Evolutionary conservation across 1,284 basidiomycete genomes (phyloP).

Genomic region (Irpex sp.): DNA sequence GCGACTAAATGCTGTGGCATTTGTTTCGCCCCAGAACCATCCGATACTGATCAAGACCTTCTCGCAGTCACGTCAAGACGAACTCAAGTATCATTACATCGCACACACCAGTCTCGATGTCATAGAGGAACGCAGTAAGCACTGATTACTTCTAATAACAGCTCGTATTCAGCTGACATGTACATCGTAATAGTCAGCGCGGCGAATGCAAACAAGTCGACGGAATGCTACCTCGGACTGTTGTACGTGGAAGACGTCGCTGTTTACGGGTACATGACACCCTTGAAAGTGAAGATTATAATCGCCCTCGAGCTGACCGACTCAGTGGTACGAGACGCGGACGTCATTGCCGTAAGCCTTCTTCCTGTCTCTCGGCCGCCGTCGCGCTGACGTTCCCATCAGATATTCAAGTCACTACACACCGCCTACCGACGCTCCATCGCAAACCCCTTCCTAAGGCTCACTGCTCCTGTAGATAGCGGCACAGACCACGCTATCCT

Average conservation of each 20-base stretch:
- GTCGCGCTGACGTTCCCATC: not conserved
- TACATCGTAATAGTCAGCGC: constrained; percentile 35
- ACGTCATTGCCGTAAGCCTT: constrained; percentile 57
- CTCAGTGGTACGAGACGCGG: constrained; percentile 67
- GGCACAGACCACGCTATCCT: constrained; percentile 48
- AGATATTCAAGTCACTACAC: constrained; percentile 80
- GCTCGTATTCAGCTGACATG: not conserved
- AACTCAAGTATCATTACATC: constrained; percentile 78
- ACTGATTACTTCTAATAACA: not conserved
- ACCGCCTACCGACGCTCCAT: constrained; percentile 74
- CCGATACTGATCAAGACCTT: constrained; percentile 74
- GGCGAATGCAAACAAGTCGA: constrained; percentile 45
- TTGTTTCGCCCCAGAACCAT: constrained; percentile 75
- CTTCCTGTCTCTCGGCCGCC: not conserved
- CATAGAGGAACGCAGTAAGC: constrained; percentile 63
- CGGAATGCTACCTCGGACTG: constrained; percentile 72
- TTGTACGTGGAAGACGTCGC: constrained; percentile 79
- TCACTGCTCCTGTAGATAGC: constrained; percentile 44
- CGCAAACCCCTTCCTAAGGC: constrained; percentile 72
- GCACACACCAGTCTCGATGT: constrained; percentile 78
- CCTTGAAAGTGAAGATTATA: constrained; percentile 75
- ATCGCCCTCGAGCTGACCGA: constrained; percentile 72
- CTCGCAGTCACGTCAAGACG: constrained; percentile 48
- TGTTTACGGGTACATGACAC: constrained; percentile 80
- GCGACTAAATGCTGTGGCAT: constrained; percentile 71